Evolutionary conservation across 2,329 filamentous ascomycete species (phyloP), one percentile per base, ranked within the genome.

Genomic region (Myriosclerotinia scirpicola): DNA sequence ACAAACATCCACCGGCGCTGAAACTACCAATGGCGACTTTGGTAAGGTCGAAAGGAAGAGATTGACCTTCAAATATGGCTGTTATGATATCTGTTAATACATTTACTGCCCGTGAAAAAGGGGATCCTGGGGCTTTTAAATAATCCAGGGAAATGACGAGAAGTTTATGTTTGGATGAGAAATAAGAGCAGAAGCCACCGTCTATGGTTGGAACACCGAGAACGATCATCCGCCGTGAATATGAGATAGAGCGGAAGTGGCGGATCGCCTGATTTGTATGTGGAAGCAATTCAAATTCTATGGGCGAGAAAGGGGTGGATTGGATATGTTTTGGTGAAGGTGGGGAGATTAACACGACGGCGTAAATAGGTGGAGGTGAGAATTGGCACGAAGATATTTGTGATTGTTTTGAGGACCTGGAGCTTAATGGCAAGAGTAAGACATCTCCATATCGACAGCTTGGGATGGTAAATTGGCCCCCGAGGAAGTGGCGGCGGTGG

Each of bases 201-300:
- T 83, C 81, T 52, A 80, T 73, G 52, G 74, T 67, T 0, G 82
- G 78, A 15, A 77, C 70, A 72, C 80, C 78, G 52, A 84, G 22
- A 38, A 77, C 77, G 71, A 84, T 50, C 81, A 82, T 64, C 83
- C 82, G 64, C 83, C 83, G 69, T 85, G 83, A 69, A 84, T 78
- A 60, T 80, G 55, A 85, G 75, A 58, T 84, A 76, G 30, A 65
- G 46, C 17, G 66, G 62, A 9, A 61, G 54, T n/a, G 61, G 40
- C 20, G 54, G 26, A 34, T 55, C 61, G 20, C 34, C 58, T 17
- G 66, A 46, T 38, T 60, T 54, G 20, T 65, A 55, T 9, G 66
- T 59, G 5, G 46, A 6, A 15, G 66, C 62, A 8, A 67, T 40
- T n/a, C 54, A 67, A 17, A 67, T 63, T 36, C 66, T 34, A 22